A percentile compares a stretch with the other conserved stretches of the same genome.
These are phyloP conservation scores for Guyanaporus albipodus DNA, from an alignment of 768 basidiomycete species.

Conservation along the genomic window DNA sequence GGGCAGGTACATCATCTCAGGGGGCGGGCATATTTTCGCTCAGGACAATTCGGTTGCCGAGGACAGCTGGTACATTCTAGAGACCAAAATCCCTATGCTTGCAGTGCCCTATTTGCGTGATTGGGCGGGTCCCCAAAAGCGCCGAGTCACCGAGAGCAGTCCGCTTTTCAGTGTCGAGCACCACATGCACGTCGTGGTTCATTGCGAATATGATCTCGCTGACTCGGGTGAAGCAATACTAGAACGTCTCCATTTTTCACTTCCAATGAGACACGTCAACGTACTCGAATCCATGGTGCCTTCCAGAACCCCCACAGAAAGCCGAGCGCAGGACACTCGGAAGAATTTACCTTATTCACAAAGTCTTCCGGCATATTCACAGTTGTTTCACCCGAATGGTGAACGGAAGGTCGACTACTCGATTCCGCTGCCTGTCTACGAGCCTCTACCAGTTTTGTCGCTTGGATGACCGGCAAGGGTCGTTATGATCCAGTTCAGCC, in stretches of 20 bases:
- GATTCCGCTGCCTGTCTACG: constrained; percentile 61
- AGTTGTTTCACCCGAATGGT: constrained; percentile 71
- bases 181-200: constrained; percentile 48
- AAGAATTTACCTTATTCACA: constrained; percentile 22
- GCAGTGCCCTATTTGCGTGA: constrained; percentile 13
- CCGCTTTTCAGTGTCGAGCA: constrained; percentile 60
- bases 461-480: constrained; percentile 5
- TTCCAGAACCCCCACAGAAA: not conserved
- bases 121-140: constrained; percentile 29
- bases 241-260: constrained; percentile 33
- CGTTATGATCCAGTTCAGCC: not conserved
- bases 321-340: constrained; percentile 5
- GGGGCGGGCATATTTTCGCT: constrained; percentile 48
- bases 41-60: constrained; percentile 16
- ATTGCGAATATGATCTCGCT: constrained; percentile 50
- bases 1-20: constrained; percentile 46
- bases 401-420: constrained; percentile 67
- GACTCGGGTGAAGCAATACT: constrained; percentile 26
- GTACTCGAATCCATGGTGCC: constrained; percentile 27
- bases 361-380: constrained; percentile 69
- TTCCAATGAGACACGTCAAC: constrained; percentile 52
- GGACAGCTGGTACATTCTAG: constrained; percentile 27
- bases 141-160: constrained; percentile 44
- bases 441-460: constrained; percentile 31
- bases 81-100: constrained; percentile 21